Conservation (phyloP, 306 rosid species). For the Sphenostylis stenocarpa region DNA sequence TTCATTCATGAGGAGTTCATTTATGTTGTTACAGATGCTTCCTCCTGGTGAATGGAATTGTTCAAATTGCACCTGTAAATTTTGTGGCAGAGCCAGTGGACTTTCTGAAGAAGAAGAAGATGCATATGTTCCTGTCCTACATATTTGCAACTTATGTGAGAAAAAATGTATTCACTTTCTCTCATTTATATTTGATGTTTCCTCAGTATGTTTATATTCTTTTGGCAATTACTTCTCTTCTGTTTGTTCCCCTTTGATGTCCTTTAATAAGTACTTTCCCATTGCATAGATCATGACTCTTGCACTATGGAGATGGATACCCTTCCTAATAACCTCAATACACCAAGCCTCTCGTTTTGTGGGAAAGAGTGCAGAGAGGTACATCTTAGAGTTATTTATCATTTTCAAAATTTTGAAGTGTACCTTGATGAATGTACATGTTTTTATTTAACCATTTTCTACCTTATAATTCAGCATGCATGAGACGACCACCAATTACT, state of each 20-base stretch:
- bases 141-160: constrained; percentile 76
- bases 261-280: constrained; percentile 27
- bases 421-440: constrained; percentile 29
- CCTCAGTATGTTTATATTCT: constrained; percentile 10
- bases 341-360: constrained; percentile 53
- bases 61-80: constrained; percentile 89
- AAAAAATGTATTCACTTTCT: constrained; percentile 73
- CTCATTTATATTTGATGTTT: constrained; percentile 23
- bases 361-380: constrained; percentile 93
- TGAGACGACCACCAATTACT: constrained; percentile 25
- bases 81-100: constrained; percentile 66
- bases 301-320: constrained; percentile 58
- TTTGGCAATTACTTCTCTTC: not conserved
- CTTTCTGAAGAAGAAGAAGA: constrained; percentile 40
- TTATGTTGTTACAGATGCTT: constrained; percentile 66
- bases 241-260: constrained; percentile 22
- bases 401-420: not conserved
- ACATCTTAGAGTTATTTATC: constrained; percentile 16
- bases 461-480: not conserved
- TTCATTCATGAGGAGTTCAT: constrained; percentile 31
- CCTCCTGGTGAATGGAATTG: constrained; percentile 97
- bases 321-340: constrained; percentile 41
- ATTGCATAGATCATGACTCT: constrained; percentile 61
- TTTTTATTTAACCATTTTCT: constrained; percentile 26
- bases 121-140: constrained; percentile 36